Base-by-base conservation (phyloP, 345 rosid species). In the Pseudoturritis turrita region DNA sequence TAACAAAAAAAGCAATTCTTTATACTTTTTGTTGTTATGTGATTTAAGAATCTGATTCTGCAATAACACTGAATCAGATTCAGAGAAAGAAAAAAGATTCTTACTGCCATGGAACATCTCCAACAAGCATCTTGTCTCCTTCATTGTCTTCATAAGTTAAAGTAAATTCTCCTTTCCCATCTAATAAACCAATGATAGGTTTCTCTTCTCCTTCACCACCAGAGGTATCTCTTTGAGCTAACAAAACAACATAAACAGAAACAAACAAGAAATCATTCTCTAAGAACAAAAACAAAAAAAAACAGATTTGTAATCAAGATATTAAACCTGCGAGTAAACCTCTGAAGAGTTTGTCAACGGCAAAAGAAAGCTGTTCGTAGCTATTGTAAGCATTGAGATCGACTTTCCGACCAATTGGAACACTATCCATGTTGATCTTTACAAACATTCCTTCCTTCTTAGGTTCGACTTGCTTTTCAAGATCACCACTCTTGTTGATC, bases 91-190 rank as follows among this genome's bases (percentile, higher is more conserved):
- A 19, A 67, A 65, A 74, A 70, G 83, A 82, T 76, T 86, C 97
- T 87, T 88, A 96, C 99, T 82, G 85, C 99, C 99, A 96, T 23
- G 99, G 99, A 82, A 92, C 99, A 96, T 96, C 99, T 68, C 98
- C 99, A 80, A 87, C 98, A 70, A 96, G 99, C 97, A 96, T 89
- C 85, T 88, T 90, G 96, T 96, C 99, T 28, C 98, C 98, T 85
- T 96, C 99, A 33, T 86, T 85, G 81, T 96, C 99, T 83, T 96
- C 99, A 52, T 96, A 96, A 65, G 94, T 92, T 72, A 96, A 91
- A 14, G 92, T 92, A 80, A 88, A 92, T 83, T 96, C 98, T 39
- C 98, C 99, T 74, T 85, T 90, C 35, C 98, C 96, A 57, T 82
- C 95, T 77, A 92, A 61, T 19, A 84, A 70, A 3, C 91, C 97